Percentiles rank a stretch among this genome's conserved stretches.
Evolutionary conservation across 2,329 filamentous ascomycete genomes (phyloP).

Genomic region (Cladophialophora immunda): DNA sequence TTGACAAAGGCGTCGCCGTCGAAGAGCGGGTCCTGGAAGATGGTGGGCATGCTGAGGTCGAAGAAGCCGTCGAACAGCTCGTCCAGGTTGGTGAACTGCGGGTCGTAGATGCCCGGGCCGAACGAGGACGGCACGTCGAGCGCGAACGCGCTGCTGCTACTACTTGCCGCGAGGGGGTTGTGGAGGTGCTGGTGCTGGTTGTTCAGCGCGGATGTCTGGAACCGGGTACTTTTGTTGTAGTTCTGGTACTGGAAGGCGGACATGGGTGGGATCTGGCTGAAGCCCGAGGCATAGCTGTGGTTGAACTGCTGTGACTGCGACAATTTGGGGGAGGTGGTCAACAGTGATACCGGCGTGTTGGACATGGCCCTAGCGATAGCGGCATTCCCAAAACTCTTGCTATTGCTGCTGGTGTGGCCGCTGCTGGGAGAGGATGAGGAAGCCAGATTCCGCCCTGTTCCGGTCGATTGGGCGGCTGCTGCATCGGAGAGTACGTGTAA

Average conservation of each 20-base stretch:
- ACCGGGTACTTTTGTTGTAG: constrained; percentile 2
- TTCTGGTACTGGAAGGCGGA: neutral
- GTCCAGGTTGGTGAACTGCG: constrained; percentile 40
- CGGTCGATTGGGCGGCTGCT: constrained; percentile 35
- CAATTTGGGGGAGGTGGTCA: neutral
- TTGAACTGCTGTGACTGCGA: constrained; percentile 8
- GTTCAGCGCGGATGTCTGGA: neutral
- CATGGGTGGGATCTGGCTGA: constrained; percentile 1
- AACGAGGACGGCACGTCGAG: constrained; percentile 13
- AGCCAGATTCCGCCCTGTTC: neutral
- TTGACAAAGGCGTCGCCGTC: constrained; percentile 38
- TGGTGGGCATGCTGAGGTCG: constrained; percentile 41
- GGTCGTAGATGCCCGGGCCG: constrained; percentile 26
- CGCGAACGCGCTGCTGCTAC: neutral
- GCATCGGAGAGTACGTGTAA: constrained; percentile 41
- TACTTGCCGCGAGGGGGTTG: too few relatives aligned
- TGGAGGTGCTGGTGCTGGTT: neutral
- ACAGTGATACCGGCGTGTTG: neutral
- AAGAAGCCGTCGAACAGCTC: constrained; percentile 42
- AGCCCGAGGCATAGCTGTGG: constrained; percentile 13
- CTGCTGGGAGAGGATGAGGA: constrained; percentile 3
- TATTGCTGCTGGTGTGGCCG: neutral
- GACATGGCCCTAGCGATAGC: neutral
- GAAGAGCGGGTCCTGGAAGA: constrained; percentile 40
- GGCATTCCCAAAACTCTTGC: neutral